Base-by-base conservation (phyloP, 176 grass and related monocot genomes). In the Oryza officinalis region DNA sequence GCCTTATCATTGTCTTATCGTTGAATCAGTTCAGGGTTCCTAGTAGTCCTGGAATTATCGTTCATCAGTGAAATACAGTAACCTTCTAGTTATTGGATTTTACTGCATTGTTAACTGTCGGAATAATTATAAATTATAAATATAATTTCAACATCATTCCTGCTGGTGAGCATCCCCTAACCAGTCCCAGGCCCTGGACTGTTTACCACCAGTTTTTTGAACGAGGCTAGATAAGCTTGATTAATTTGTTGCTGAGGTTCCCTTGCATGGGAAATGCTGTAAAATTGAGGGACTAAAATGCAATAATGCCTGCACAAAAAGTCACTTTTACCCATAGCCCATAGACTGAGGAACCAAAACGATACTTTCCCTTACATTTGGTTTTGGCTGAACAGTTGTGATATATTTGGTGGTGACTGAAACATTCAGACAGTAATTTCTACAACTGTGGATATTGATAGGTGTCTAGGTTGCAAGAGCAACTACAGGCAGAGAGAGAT, bases 381-480 rank as follows among this genome's bases (percentile, higher is more conserved):
- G 65, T 79, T 41, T 80, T 13, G 11, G 37, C 63, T 50, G 45
- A 82, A 73, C 71, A 74, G n/a, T 37, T 43, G 45, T 5, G 70
- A 61, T 89, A 41, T 64, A 66, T 37, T 57, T 60, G 44, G 72
- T 83, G 26, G 74, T 80, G 76, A 35, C 35, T 66, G 69, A 32
- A 60, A 35, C 82, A 2, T 73, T 76, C 6, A 45, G 60, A 82
- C 10, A 26, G 69, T 70, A 63, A 20, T 76, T 60, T 88, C 30
- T 15, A 27, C 67, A 84, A 60, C 77, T 83, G n/a, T 71, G 65
- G 79, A 63, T 33, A 78, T 67, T 33, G 70, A 32, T 74, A 99
- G 97, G 97, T 99, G 15, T 99, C 97, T 20, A 94, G 97, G 71
- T 81, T 99, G 87, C 97, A 99, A 92, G 97, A 99, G 88, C 97